phyloP scores from a whole-genome alignment of 208 protist genomes.

The Wallacemonas rigidus region DNA sequence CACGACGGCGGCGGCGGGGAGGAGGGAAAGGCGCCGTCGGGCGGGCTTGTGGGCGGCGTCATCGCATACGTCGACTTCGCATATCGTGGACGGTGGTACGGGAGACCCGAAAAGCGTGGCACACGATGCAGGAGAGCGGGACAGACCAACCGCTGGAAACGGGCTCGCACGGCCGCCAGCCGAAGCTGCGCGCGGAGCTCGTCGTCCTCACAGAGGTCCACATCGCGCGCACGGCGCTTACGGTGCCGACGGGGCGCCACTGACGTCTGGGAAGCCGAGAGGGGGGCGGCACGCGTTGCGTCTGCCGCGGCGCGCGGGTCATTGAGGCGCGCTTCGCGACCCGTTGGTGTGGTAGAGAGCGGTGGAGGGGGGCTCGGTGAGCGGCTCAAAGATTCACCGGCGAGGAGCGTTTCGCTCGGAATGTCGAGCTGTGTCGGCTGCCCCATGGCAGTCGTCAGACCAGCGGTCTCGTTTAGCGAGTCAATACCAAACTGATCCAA shows the following conservation, averaged over 20 bases:
- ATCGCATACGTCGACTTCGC: too few species aligned
- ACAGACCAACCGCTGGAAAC: constrained; percentile 56
- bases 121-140: constrained; percentile 73
- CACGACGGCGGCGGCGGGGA: constrained; percentile 21
- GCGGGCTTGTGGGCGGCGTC: too few species aligned
- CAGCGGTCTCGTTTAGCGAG: constrained; percentile 6
- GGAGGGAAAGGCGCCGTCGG: too few species aligned
- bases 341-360: background rate
- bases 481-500: constrained; percentile 6
- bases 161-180: constrained; percentile 39
- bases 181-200: constrained; percentile 47
- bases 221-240: background rate
- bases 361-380: background rate
- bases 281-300: background rate
- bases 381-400: background rate
- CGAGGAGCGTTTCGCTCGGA: background rate
- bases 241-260: background rate
- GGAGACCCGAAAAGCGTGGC: constrained; percentile 58
- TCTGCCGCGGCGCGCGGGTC: too few species aligned
- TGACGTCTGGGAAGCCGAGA: background rate
- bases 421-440: constrained; percentile 4
- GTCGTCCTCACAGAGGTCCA: constrained; percentile 31
- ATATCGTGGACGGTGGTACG: constrained; percentile 50
- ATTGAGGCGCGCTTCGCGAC: too few species aligned
- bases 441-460: background rate